Base-by-base conservation (phyloP, 2,329 filamentous ascomycete species). In the Ceratocystis harringtonii region DNA sequence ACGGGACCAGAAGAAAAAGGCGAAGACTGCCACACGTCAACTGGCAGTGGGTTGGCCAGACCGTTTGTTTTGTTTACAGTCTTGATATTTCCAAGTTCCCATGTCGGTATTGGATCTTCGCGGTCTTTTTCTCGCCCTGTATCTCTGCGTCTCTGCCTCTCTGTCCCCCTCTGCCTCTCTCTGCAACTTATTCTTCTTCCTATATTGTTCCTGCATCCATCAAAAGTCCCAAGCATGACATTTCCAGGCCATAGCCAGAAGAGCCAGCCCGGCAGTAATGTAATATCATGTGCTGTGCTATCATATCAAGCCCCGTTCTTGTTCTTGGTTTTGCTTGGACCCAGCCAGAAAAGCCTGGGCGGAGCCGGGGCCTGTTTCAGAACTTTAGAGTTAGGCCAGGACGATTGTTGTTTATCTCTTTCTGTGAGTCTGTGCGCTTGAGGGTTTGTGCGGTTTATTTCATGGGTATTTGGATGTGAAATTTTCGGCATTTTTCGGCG, bases 201-300 rank as follows among this genome's bases (percentile, higher is more conserved):
- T 45, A 50, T 64, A 60, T 55, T 44, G 52, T 57, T 57, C 52
- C 52, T 57, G 52, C 52, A 57, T 57, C 28, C 19, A 19, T 28
- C 52, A 57, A 57, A 57, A 57, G 52, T 57, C 17, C 52, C 52
- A 57, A n/a, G 17, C 52, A 30, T 57, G 22, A 3, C 52, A 12
- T 30, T 2, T 22, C 19, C 19, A 30, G 22, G 22, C 22, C 52
- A 57, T 15, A 57, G 28, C 52, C 52, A 61, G 45, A 22, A 61
- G 57, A 50, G 15, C 36, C 22, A 30, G 58, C 25, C 58, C 52
- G 52, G 62, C 36, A 41, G 36, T 12, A 41, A 41, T 41, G 36
- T 12, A 41, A 41, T 41, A 41, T 3, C 36, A 41, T 41, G 36
- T 41, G 36, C 10, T 2, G 36, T 41, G 36, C 36, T 41, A 41